phyloP scores from a whole-genome alignment of 1,139 yeast species.

The Barnettozyma hawaiiensis region DNA sequence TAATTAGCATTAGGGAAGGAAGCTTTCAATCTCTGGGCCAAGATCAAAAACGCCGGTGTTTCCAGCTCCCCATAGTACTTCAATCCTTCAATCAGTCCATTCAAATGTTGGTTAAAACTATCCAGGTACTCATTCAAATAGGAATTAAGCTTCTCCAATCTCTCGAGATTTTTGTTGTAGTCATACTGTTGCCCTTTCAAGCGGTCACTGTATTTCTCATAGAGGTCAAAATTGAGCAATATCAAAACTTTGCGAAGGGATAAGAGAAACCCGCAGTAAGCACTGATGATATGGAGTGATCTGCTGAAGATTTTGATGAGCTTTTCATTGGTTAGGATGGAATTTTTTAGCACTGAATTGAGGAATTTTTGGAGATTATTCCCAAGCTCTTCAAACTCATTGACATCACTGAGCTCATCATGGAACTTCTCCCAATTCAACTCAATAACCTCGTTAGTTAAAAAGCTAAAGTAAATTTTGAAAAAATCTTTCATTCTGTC shows the following conservation, averaged over 20 bases:
- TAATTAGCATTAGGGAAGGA: conserved; percentile 20
- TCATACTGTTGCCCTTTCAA: conserved; percentile 39
- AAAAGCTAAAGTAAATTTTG: conserved; percentile 49
- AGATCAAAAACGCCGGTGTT: conserved; percentile 47
- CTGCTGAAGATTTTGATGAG: conserved; percentile 45
- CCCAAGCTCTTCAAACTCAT: conserved; percentile 49
- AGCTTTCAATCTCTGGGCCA: conserved; percentile 48
- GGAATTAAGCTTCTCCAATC: conserved; percentile 42
- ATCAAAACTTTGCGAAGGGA: conserved; percentile 54
- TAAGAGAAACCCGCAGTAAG: conserved; percentile 50
- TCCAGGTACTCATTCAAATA: conserved; percentile 48
- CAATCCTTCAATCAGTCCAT: conserved; percentile 49
- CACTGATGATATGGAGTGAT: conserved; percentile 43
- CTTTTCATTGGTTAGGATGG: conserved; percentile 58
- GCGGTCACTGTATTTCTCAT: conserved; percentile 35
- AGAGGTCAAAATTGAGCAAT: conserved; percentile 43
- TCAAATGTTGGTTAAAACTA: conserved; percentile 49
- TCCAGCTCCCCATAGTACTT: conserved; percentile 59
- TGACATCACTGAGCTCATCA: conserved; percentile 25
- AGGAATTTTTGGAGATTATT: conserved; percentile 51
- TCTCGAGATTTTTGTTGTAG: conserved; percentile 34
- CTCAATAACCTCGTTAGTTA: conserved; percentile 59
- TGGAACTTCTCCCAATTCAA: conserved; percentile 44
- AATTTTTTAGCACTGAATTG: conserved; percentile 61
- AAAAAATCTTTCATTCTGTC: conserved; percentile 58